Evolutionary conservation across 192 early-diverging fungal genomes (phyloP).

Genomic region (Linnemannia hyalina): DNA sequence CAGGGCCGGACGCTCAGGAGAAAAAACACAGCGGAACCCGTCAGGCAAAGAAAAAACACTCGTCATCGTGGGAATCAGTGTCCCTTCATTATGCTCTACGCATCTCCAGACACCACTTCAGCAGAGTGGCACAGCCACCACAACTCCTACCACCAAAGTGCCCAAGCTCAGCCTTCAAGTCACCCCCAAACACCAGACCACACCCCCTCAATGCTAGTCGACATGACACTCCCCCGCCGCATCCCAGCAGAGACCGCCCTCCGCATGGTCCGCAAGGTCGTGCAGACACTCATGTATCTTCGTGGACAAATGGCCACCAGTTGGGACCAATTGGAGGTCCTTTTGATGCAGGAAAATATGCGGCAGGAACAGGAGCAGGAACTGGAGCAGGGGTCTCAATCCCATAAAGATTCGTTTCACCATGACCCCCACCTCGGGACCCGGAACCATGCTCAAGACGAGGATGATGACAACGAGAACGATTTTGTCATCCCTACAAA

Average conservation of each 20-base stretch:
- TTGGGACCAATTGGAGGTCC: slow-evolving; percentile 34
- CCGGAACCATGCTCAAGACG: not conserved
- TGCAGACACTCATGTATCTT: slow-evolving; percentile 36
- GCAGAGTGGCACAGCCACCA: not conserved
- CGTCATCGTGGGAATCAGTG: no score
- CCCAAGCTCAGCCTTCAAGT: not conserved
- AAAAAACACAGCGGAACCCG: not conserved
- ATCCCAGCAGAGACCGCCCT: slow-evolving; percentile 31
- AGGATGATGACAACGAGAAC: not conserved
- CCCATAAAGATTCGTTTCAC: not conserved
- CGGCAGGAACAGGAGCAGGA: slow-evolving; percentile 14
- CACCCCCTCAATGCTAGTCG: slow-evolving; percentile 12
- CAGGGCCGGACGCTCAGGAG: not conserved
- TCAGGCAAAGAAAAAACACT: not conserved
- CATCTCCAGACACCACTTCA: not conserved
- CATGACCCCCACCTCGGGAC: not conserved
- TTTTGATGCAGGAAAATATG: slow-evolving; percentile 8
- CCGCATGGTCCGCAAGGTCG: slow-evolving; percentile 11
- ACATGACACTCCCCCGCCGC: slow-evolving; percentile 19
- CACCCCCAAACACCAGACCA: not conserved
- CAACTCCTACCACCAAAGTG: not conserved
- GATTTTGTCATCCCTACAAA: slow-evolving; percentile 11
- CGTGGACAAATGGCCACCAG: slow-evolving; percentile 23
- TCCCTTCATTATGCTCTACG: not conserved
- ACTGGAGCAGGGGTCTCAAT: slow-evolving; percentile 5